These are phyloP conservation scores for Cruciata laevipes DNA, from an alignment of 257 asterid species.

Conservation along the genomic window DNA sequence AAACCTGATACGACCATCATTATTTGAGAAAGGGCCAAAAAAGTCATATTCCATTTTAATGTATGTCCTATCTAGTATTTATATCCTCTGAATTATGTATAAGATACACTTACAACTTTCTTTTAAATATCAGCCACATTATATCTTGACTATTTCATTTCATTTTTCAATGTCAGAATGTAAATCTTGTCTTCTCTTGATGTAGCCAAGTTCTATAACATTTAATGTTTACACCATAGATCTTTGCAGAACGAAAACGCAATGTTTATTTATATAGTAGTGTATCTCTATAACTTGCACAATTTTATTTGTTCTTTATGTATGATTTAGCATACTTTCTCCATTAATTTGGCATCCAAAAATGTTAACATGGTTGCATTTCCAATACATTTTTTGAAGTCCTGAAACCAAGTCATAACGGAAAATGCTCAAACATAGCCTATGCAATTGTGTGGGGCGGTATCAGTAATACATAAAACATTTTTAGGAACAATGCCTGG, in stretches of 20 bases:
- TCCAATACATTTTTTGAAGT: background rate
- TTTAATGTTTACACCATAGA: no score
- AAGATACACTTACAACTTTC: background rate
- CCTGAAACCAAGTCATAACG: background rate
- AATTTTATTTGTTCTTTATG: no score
- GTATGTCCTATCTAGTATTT: background rate
- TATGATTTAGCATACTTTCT: no score
- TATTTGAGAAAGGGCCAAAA: background rate
- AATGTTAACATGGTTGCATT: no score
- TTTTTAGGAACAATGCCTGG: conserved; percentile 2
- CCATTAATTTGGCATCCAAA: no score
- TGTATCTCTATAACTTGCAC: no score
- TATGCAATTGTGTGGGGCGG: background rate
- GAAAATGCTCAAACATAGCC: background rate
- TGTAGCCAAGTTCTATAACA: background rate
- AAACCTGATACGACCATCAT: background rate
- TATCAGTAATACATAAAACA: background rate
- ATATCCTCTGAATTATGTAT: background rate
- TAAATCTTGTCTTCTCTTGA: background rate
- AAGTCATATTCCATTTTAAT: background rate
- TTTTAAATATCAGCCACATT: background rate
- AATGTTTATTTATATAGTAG: no score
- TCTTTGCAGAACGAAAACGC: no score
- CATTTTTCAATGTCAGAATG: background rate
- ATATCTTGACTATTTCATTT: no score